These are phyloP conservation scores for Kluyveromyces sp. DNA, from an alignment of 1,139 yeast species.

Conservation along the genomic window DNA sequence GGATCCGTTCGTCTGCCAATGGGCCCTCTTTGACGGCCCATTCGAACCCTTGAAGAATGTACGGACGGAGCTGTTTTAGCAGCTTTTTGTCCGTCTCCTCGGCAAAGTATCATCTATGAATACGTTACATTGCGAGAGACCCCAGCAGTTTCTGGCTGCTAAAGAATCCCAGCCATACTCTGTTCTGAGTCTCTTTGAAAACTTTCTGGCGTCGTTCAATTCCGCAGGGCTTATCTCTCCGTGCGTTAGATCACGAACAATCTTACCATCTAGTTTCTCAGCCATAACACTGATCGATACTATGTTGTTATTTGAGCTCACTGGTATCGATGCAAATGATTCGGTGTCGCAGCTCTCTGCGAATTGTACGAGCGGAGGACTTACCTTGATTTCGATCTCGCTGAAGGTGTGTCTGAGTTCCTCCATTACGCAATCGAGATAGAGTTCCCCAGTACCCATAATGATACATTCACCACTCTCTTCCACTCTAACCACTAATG, in stretches of 20 bases:
- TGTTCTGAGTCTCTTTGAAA: slow-evolving; percentile 49
- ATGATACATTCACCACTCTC: slow-evolving; percentile 85
- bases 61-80: slow-evolving; percentile 40
- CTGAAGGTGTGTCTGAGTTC: slow-evolving; percentile 59
- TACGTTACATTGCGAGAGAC: slow-evolving; percentile 52
- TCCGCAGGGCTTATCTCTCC: slow-evolving; percentile 36
- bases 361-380: slow-evolving; percentile 77
- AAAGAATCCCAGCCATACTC: slow-evolving; percentile 75
- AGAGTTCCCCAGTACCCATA: slow-evolving; percentile 80
- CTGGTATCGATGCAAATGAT: slow-evolving; percentile 60
- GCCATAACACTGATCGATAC: slow-evolving; percentile 65
- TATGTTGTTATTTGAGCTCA: slow-evolving; percentile 47
- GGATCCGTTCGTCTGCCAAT: slow-evolving; percentile 73
- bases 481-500: slow-evolving; percentile 62
- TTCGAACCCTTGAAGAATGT: slow-evolving; percentile 67
- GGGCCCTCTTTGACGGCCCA: slow-evolving; percentile 90
- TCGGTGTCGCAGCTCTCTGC: slow-evolving; percentile 67
- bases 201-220: slow-evolving; percentile 34
- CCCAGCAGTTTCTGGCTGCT: slow-evolving; percentile 78
- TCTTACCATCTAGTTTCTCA: slow-evolving; percentile 57
- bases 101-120: slow-evolving; percentile 73
- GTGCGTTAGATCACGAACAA: slow-evolving; percentile 50
- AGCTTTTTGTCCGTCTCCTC: slow-evolving; percentile 55
- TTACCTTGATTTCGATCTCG: slow-evolving; percentile 66
- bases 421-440: slow-evolving; percentile 74